phyloP scores from a whole-genome alignment of 2,329 filamentous ascomycete genomes.

The Claviceps pazoutovae region DNA sequence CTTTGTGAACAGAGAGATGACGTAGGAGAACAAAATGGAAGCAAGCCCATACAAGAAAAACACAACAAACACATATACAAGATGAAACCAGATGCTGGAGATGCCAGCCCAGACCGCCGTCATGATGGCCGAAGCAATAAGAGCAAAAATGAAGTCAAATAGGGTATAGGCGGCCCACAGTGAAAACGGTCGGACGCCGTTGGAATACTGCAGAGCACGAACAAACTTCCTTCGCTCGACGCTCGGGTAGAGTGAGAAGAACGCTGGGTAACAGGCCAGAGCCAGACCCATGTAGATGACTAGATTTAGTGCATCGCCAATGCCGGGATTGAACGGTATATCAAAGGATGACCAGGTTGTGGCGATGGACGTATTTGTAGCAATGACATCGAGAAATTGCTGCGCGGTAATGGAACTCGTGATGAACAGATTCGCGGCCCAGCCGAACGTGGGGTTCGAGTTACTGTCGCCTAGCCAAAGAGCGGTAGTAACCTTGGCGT shows the following conservation, averaged over 20 bases:
- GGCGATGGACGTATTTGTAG: slow-evolving; percentile 54
- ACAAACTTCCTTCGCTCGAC: slow-evolving; percentile 67
- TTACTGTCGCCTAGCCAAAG: slow-evolving; percentile 57
- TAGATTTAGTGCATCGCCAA: slow-evolving; percentile 63
- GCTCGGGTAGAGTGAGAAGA: slow-evolving; percentile 84
- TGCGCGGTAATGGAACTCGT: slow-evolving; percentile 47
- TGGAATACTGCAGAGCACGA: slow-evolving; percentile 77
- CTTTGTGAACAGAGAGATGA: slow-evolving; percentile 65
- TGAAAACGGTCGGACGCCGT: slow-evolving; percentile 69
- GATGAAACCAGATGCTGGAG: slow-evolving; percentile 57
- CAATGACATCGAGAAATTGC: slow-evolving; percentile 50
- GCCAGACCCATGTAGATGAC: slow-evolving; percentile 72
- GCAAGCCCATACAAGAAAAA: slow-evolving; percentile 71
- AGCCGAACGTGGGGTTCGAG: slow-evolving; percentile 53
- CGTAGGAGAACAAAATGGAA: slow-evolving; percentile 62
- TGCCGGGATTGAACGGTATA: slow-evolving; percentile 52
- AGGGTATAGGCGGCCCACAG: slow-evolving; percentile 72
- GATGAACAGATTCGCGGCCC: slow-evolving; percentile 48
- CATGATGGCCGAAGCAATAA: slow-evolving; percentile 49
- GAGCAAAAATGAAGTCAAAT: slow-evolving; percentile 67
- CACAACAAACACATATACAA: slow-evolving; percentile 70
- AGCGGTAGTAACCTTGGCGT: slow-evolving; percentile 56
- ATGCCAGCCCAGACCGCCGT: slow-evolving; percentile 54
- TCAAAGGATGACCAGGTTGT: slow-evolving; percentile 66
- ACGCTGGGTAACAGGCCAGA: slow-evolving; percentile 65